Evolutionary conservation across 1,284 basidiomycete species (phyloP).

Genomic region (Phenoliferia sp.): DNA sequence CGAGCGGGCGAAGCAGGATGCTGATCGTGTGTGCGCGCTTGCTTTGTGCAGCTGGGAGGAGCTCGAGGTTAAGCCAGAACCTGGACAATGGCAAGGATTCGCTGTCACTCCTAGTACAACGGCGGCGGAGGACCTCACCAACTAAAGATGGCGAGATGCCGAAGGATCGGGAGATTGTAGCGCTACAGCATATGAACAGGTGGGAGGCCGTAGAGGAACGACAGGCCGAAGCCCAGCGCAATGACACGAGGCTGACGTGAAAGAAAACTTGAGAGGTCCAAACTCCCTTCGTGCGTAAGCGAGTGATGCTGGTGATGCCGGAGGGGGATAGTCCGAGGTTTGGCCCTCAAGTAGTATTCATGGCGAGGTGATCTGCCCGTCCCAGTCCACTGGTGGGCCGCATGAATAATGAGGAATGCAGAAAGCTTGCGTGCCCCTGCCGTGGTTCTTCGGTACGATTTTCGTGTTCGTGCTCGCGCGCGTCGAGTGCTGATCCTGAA

Average conservation of each 20-base stretch:
- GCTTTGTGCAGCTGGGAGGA: slow-evolving; percentile 76
- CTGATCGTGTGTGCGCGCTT: background rate
- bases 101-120: slow-evolving; percentile 33
- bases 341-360: too few relatives aligned
- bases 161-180: background rate
- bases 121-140: slow-evolving; percentile 28
- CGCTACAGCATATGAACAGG: background rate
- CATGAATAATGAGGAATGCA: too few relatives aligned
- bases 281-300: too few relatives aligned
- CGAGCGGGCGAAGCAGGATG: background rate
- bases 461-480: too few relatives aligned
- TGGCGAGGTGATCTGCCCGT: too few relatives aligned
- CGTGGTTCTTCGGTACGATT: too few relatives aligned
- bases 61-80: slow-evolving; percentile 69
- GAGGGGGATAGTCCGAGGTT: too few relatives aligned
- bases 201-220: background rate
- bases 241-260: background rate
- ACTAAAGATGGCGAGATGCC: slow-evolving; percentile 7
- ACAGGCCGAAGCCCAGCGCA: background rate
- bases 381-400: too few relatives aligned
- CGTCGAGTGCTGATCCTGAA: too few relatives aligned
- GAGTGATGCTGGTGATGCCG: too few relatives aligned
- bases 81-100: slow-evolving; percentile 82
- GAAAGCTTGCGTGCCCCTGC: too few relatives aligned
- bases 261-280: too few relatives aligned